Evolutionary conservation across 306 rosid species (phyloP).

Genomic region (Hippophae tibetana): DNA sequence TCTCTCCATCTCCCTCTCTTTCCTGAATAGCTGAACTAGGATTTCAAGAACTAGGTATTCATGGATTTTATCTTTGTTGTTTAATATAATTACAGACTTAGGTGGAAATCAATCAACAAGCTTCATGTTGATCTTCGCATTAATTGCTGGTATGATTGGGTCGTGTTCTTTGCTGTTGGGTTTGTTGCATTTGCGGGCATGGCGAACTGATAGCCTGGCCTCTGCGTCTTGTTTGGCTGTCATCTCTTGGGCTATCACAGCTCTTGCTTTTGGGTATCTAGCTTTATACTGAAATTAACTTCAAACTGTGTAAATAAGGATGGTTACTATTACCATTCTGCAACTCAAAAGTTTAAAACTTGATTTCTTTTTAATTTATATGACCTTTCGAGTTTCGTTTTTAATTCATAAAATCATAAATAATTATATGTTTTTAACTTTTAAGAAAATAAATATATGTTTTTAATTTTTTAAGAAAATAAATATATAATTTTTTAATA

Average conservation of each 20-base stretch:
- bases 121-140: slow-evolving; percentile 29
- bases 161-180: slow-evolving; percentile 26
- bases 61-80: not conserved
- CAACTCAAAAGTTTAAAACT: too few species aligned
- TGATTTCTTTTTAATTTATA: too few species aligned
- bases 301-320: too few species aligned
- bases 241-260: slow-evolving; percentile 23
- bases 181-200: slow-evolving; percentile 25
- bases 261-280: slow-evolving; percentile 31
- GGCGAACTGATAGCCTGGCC: slow-evolving; percentile 27
- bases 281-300: too few species aligned
- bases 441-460: too few species aligned
- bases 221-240: slow-evolving; percentile 20
- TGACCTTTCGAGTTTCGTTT: too few species aligned
- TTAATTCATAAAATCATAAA: too few species aligned
- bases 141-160: slow-evolving; percentile 26
- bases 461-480: too few species aligned
- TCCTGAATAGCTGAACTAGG: not conserved
- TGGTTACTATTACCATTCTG: too few species aligned
- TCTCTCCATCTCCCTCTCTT: not conserved
- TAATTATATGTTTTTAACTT: too few species aligned
- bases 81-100: slow-evolving; percentile 18
- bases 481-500: too few species aligned
- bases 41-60: slow-evolving; percentile 2
- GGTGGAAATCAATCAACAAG: slow-evolving; percentile 37